phyloP scores from a whole-genome alignment of 345 rosid species.

The Pelargonium nanum region DNA sequence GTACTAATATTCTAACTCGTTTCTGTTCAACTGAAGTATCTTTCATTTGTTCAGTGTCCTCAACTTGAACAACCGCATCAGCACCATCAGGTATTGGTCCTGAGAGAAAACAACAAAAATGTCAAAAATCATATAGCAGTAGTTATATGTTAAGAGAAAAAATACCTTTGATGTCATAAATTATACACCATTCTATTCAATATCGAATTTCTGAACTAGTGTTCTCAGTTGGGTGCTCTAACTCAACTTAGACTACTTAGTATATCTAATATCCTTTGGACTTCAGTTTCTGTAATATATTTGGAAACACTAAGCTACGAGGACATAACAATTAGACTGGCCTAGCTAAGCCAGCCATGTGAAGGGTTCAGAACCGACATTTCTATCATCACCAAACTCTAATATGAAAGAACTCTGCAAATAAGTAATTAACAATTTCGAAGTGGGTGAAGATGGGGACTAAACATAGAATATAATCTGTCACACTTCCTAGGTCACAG shows the following conservation, averaged over 20 bases:
- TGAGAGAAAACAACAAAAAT: slow-evolving; percentile 13
- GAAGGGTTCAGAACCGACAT: too few species aligned
- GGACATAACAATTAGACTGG: not conserved
- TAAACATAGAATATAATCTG: too few species aligned
- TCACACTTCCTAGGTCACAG: too few species aligned
- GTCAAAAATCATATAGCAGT: not conserved
- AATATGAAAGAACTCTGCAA: not conserved
- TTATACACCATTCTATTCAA: not conserved
- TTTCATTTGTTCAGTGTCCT: slow-evolving; percentile 52
- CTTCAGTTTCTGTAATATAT: not conserved
- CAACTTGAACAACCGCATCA: slow-evolving; percentile 95
- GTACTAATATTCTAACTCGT: slow-evolving; percentile 55
- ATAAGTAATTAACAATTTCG: not conserved
- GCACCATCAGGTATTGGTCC: slow-evolving; percentile 98
- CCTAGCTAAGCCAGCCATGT: not conserved
- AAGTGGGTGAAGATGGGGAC: not conserved
- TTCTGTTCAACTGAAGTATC: slow-evolving; percentile 26
- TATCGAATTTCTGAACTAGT: not conserved
- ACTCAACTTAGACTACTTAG: not conserved
- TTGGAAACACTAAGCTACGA: not conserved
- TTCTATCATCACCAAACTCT: not conserved
- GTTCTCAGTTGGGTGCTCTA: too few species aligned
- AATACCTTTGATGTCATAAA: not conserved
- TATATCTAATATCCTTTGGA: not conserved
- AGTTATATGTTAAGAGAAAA: not conserved